A percentile compares a stretch with the other conserved stretches of the same genome.
Conservation (phyloP, 148 eudicot genomes). For the Polygonum maritimum region DNA sequence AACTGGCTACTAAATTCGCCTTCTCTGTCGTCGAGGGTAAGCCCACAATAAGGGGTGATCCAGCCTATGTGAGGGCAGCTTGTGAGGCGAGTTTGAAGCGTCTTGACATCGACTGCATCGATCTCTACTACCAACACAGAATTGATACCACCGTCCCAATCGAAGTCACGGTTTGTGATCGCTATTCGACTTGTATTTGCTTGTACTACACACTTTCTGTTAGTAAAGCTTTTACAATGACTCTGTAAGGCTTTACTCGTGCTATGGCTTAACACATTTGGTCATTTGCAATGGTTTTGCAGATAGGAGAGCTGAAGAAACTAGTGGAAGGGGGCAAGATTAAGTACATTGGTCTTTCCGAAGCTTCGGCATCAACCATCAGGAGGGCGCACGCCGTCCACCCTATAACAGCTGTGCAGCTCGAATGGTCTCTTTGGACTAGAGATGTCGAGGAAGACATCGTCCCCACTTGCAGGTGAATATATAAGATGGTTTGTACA, state of each 20-base stretch:
- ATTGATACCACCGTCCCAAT: slow-evolving; percentile 12
- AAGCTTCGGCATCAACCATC: slow-evolving; percentile 20
- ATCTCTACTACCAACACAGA: slow-evolving; percentile 14
- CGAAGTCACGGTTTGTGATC: slow-evolving; percentile 12
- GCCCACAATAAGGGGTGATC: slow-evolving; percentile 1
- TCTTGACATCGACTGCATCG: slow-evolving; percentile 13
- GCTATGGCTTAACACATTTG: neutral
- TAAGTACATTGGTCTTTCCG: slow-evolving; percentile 20
- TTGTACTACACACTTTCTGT: neutral
- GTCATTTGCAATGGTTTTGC: neutral
- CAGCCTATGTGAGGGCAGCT: slow-evolving; percentile 14
- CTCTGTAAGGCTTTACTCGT: too few species aligned
- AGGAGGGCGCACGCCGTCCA: slow-evolving; percentile 22
- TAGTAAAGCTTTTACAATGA: neutral
- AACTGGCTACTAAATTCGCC: slow-evolving; percentile 13
- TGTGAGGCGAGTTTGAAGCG: slow-evolving; percentile 19
- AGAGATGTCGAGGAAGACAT: slow-evolving; percentile 19
- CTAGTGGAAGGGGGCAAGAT: slow-evolving; percentile 19
- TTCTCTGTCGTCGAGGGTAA: neutral
- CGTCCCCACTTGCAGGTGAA: slow-evolving; percentile 17
- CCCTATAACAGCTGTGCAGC: slow-evolving; percentile 16
- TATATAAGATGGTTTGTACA: neutral
- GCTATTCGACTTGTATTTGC: neutral
- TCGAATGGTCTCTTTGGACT: slow-evolving; percentile 21
- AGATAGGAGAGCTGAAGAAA: slow-evolving; percentile 19